These are phyloP conservation scores for Cornus suecica DNA, from an alignment of 148 eudicot species.

Conservation along the genomic window DNA sequence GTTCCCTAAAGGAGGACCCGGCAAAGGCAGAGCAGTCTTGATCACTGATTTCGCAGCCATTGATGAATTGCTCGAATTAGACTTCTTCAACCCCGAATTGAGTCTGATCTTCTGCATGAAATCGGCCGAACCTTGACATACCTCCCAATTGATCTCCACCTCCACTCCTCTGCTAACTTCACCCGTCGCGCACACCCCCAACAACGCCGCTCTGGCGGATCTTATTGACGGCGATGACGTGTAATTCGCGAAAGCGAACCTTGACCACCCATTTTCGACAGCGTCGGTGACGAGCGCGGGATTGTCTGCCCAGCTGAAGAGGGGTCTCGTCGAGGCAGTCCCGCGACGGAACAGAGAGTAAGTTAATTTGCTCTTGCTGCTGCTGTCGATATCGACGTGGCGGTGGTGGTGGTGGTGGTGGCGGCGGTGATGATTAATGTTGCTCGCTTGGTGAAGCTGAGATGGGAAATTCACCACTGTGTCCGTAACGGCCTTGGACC, in stretches of 20 bases:
- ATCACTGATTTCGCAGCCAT: slow-evolving; percentile 27
- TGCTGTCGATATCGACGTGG: slow-evolving; percentile 4
- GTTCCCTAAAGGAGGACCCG: slow-evolving; percentile 66
- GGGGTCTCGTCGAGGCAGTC: slow-evolving; percentile 21
- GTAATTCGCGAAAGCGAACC: slow-evolving; percentile 54
- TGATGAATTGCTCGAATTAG: slow-evolving; percentile 4
- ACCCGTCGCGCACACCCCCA: slow-evolving; percentile 25
- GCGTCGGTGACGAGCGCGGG: slow-evolving; percentile 66
- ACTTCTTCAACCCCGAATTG: slow-evolving; percentile 35
- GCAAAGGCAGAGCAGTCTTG: slow-evolving; percentile 60
- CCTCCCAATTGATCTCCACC: slow-evolving; percentile 68
- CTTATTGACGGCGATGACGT: slow-evolving; percentile 32
- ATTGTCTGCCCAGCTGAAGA: slow-evolving; percentile 70
- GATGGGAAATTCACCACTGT: too few relatives aligned
- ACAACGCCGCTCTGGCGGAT: slow-evolving; percentile 29
- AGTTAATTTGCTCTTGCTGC: slow-evolving; percentile 4
- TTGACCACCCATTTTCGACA: slow-evolving; percentile 78
- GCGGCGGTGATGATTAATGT: slow-evolving; percentile 20
- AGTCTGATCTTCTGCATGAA: slow-evolving; percentile 70
- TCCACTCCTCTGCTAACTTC: slow-evolving; percentile 21
- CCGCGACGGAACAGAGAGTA: slow-evolving; percentile 38
- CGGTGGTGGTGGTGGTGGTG: slow-evolving; percentile 22
- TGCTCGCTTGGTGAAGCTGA: slow-evolving; percentile 29
- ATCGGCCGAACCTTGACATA: slow-evolving; percentile 61
- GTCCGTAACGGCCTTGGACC: too few relatives aligned